Percentiles rank a stretch among this genome's conserved stretches.
phyloP scores from a whole-genome alignment of 306 rosid species.

The Vigna unguiculata region DNA sequence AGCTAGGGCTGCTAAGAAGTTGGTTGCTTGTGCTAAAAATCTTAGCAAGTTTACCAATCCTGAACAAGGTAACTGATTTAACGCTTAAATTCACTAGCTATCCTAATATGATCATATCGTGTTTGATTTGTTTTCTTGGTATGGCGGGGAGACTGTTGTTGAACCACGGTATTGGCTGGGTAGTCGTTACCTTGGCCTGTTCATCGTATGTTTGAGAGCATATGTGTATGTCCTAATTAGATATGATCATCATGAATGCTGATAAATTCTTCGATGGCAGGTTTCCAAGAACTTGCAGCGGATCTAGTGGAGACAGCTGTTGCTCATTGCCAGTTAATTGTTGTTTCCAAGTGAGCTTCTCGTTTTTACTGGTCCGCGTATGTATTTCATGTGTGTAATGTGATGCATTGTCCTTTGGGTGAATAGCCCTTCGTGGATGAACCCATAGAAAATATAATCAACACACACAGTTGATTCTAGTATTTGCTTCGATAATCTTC shows the following conservation, averaged over 20 bases:
- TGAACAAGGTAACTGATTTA: conserved; percentile 73
- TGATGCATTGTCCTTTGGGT: conserved; percentile 3
- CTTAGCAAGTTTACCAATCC: conserved; percentile 75
- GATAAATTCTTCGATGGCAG: conserved; percentile 49
- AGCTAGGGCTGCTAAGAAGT: conserved; percentile 82
- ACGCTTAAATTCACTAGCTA: conserved; percentile 27
- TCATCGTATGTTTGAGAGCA: neutral
- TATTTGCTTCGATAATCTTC: conserved; percentile 30
- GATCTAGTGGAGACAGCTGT: conserved; percentile 81
- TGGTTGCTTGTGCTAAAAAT: conserved; percentile 75
- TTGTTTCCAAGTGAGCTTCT: conserved; percentile 86
- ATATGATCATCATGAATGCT: conserved; percentile 28
- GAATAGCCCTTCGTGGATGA: conserved; percentile 13
- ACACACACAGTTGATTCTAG: conserved; percentile 10
- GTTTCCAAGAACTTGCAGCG: conserved; percentile 76
- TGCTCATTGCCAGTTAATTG: conserved; percentile 92
- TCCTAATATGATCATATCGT: neutral
- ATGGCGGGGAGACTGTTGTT: neutral
- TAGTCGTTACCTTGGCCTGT: neutral
- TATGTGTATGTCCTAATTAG: neutral
- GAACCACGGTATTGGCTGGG: neutral
- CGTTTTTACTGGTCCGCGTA: conserved; percentile 10
- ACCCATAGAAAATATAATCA: conserved; percentile 22
- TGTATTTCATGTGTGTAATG: conserved; percentile 9
- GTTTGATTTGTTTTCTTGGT: conserved; percentile 36